phyloP scores from a whole-genome alignment of 257 asterid species.

The Nicotiana tomentosiformis region DNA sequence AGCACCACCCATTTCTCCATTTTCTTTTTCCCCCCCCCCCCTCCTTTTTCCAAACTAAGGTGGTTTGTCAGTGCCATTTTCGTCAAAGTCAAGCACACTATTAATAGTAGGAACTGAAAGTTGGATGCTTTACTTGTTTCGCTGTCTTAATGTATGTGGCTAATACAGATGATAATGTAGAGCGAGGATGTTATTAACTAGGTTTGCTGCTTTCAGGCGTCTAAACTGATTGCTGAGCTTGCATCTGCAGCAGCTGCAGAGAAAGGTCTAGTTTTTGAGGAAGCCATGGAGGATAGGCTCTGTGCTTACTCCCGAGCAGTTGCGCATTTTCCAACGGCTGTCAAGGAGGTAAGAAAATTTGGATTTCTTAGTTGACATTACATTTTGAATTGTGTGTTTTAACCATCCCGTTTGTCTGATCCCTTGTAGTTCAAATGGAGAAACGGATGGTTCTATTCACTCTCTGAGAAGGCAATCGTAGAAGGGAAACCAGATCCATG shows the following conservation, averaged over 20 bases:
- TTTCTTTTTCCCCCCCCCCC: neutral
- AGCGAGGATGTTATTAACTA: neutral
- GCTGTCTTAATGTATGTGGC: neutral
- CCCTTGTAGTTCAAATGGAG: slow-evolving; percentile 82
- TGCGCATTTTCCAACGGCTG: slow-evolving; percentile 95
- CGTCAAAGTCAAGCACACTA: neutral
- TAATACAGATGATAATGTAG: neutral
- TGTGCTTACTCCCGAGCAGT: slow-evolving; percentile 96
- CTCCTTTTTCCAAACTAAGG: neutral
- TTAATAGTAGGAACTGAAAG: neutral
- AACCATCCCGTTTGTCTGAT: neutral
- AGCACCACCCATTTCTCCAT: neutral
- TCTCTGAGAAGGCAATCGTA: slow-evolving; percentile 72
- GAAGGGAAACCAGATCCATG: slow-evolving; percentile 87
- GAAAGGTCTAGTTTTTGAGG: slow-evolving; percentile 67
- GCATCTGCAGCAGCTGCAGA: slow-evolving; percentile 83
- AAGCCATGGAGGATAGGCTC: slow-evolving; percentile 69
- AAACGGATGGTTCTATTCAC: slow-evolving; percentile 93
- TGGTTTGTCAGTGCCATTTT: neutral
- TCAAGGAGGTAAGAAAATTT: slow-evolving; percentile 66
- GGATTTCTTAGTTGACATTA: neutral
- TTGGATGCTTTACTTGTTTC: neutral
- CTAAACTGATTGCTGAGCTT: slow-evolving; percentile 69
- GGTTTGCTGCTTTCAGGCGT: slow-evolving; percentile 45
- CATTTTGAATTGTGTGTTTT: neutral